Evolutionary conservation across 371 early-diverging fungal species (phyloP), one percentile per base, ranked within the genome.

Genomic region (Zopfochytrium polystomum): DNA sequence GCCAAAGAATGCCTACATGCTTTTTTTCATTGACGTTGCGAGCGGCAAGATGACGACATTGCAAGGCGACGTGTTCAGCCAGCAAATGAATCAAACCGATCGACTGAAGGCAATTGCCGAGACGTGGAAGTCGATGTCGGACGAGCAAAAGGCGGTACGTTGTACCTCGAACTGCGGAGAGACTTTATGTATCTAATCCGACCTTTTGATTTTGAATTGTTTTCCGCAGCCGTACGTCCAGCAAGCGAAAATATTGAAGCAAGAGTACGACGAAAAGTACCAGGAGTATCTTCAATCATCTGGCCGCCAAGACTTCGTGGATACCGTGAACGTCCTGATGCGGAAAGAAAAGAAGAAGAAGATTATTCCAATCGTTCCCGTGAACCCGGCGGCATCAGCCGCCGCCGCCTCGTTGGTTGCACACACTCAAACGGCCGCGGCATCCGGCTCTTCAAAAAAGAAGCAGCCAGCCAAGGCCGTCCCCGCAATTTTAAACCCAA

Each of bases 41-140:
- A 38, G 11, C 38, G 38, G 38, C 38, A 38, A 38, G 38, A 38
- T 38, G 38, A 7, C 38, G 11, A 38, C 38, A 7, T 18, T 38
- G 7, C 38, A 38, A 38, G 38, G 38, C 38, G 38, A 38, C 38
- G 38, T 38, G 7, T 38, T 7, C 38, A 38, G 38, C 18, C 38
- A 38, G 38, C 38, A 7, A 7, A 38, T 38, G 38, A 38, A 18
- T 38, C 38, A 38, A 18, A 38, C 38, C 18, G 38, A 38, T 38
- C 38, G 38, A 18, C 30, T 52, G 9, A 52, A 52, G 13, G 46
- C n/a, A n/a, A 20, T 42, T 34, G n/a, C 55, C n/a, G 22, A 55
- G 26, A 22, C 26, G 25, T 55, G 55, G 55, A 55, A 55, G 43
- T 26, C 55, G 0, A 18, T 55, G 34, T 45, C 55, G 7, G 55